Evolutionary conservation across 371 early-diverging fungal species (phyloP), one percentile per base, ranked within the genome.

Genomic region (Entomophthora muscae): DNA sequence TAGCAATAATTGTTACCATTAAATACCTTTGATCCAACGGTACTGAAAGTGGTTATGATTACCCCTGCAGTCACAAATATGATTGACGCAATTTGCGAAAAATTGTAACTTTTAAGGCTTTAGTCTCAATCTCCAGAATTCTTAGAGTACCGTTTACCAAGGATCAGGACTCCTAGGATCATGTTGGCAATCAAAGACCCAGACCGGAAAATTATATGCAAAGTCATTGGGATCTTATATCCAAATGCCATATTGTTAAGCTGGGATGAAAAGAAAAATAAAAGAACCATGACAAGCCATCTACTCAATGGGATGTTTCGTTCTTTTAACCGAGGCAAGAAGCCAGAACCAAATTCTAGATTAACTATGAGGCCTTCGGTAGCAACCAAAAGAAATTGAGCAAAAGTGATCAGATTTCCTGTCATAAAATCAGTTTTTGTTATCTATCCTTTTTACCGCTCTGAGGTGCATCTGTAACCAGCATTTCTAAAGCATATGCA

Each of bases 201-300:
- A 5, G 87, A 86, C 55, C 91, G 76, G 66, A 93, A 93, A 59
- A 93, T 85, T 61, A 93, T 93, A 67, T 93, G 94, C 57, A 93
- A 68, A 2, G 91, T 91, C 52, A 93, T 80, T 3, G 90, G 81
- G 42, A 93, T 88, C 55, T 76, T 75, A 67, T 80, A 91, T 2
- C 84, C 88, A 10, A 92, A 73, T 0, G 91, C 88, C 63, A 82
- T 67, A 66, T 92, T 93, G 65, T 92, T 93, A 59, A 92, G 68
- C 1, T 86, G 73, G 0, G 91, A 91, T 1, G 84, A 83, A 2
- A 75, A 64, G 68, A 85, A 90, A 66, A 89, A 92, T 67, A 92
- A 64, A 21, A 76, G 70, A 3, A 93, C 93, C 68, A 91, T 79
- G 3, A 78, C 66, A 31, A 83, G 27, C 92, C 92, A 93, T 21